Conservation (phyloP, 441 rosid genomes). For the Syzygium syzygioides region DNA sequence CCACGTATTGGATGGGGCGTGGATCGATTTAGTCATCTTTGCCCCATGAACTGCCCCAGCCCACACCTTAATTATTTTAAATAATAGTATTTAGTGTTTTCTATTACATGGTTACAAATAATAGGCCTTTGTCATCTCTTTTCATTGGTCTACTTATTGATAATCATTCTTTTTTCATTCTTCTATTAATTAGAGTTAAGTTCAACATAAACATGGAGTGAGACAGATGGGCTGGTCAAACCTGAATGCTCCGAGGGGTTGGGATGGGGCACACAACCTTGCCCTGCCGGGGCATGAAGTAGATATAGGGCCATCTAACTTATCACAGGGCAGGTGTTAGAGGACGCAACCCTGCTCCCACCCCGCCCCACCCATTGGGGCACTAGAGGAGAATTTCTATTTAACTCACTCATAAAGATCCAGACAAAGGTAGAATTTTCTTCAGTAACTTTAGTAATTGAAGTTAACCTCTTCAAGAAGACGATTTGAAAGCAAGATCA, state of each 20-base stretch:
- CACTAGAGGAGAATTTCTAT: not conserved
- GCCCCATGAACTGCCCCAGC: not conserved
- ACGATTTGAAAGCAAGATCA: not conserved
- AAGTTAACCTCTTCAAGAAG: not conserved
- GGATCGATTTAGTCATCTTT: not conserved
- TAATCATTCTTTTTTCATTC: not conserved
- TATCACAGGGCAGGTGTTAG: not conserved
- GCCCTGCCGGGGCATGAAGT: not conserved
- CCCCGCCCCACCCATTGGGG: not conserved
- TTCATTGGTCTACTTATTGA: not conserved
- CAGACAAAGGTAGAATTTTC: not conserved
- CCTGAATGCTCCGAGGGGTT: not conserved
- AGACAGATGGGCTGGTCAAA: not conserved
- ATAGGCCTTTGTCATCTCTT: not conserved
- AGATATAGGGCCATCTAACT: not conserved
- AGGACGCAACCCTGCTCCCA: not conserved
- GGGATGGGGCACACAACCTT: not conserved
- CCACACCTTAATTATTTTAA: not conserved
- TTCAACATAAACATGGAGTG: not conserved
- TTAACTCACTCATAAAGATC: not conserved
- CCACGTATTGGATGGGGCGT: not conserved
- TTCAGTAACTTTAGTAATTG: not conserved
- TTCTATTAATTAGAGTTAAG: not conserved
- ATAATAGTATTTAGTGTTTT: not conserved
- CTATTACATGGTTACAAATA: not conserved